phyloP scores from a whole-genome alignment of 1,284 basidiomycete genomes.

The Laetiporus sulphureus region DNA sequence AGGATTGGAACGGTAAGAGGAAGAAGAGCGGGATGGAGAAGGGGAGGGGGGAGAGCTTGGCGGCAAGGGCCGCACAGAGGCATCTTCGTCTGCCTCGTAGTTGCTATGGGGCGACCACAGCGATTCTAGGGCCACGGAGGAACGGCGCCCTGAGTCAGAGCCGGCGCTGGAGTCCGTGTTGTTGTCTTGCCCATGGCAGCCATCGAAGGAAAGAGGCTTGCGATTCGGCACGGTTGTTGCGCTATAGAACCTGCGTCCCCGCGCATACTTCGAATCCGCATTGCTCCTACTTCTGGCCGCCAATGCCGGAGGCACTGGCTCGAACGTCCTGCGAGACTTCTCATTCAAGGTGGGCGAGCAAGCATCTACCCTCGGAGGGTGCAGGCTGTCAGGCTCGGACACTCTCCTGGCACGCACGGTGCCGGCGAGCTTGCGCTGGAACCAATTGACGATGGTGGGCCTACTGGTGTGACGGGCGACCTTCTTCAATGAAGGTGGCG shows the following conservation, averaged over 20 bases:
- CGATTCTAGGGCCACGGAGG: slow-evolving; percentile 58
- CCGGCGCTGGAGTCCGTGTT: slow-evolving; percentile 16
- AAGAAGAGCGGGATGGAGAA: slow-evolving; percentile 72
- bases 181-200: slow-evolving; percentile 34
- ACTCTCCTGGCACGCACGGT: slow-evolving; percentile 45
- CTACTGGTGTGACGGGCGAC: slow-evolving; percentile 63
- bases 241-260: no score
- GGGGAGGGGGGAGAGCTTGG: slow-evolving; percentile 82
- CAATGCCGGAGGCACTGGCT: slow-evolving; percentile 20
- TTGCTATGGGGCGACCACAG: slow-evolving; percentile 69
- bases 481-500: slow-evolving; percentile 37
- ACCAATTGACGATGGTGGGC: slow-evolving; percentile 89
- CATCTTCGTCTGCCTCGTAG: slow-evolving; percentile 83
- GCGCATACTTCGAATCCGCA: slow-evolving; percentile 15
- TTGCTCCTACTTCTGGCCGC: slow-evolving; percentile 12
- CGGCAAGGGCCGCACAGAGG: slow-evolving; percentile 79
- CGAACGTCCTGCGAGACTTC: slow-evolving; percentile 23
- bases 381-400: slow-evolving; percentile 28
- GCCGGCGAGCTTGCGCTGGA: slow-evolving; percentile 79
- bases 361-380: slow-evolving; percentile 16
- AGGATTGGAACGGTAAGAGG: slow-evolving; percentile 74
- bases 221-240: slow-evolving; percentile 3
- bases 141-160: slow-evolving; percentile 41
- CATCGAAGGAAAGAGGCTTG: slow-evolving; percentile 51
- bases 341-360: slow-evolving; percentile 20